Conservation (phyloP, 2,329 filamentous ascomycete genomes). For the Fusarium chaquense region DNA sequence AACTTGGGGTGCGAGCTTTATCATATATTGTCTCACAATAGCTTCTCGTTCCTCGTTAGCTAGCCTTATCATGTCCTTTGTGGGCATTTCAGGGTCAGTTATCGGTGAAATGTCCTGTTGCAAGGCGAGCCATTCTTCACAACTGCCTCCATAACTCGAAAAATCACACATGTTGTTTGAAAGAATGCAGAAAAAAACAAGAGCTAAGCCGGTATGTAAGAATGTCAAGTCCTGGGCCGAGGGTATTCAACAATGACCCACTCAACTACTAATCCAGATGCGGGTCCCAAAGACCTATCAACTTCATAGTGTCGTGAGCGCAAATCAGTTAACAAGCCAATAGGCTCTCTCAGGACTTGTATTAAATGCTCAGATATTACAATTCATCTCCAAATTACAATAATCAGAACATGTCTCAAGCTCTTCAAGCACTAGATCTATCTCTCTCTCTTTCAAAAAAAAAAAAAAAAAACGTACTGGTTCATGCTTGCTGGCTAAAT, state of each 20-base stretch:
- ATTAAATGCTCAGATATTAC: too few species aligned
- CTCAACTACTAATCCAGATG: background rate
- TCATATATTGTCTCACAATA: background rate
- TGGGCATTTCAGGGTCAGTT: background rate
- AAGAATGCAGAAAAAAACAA: rapidly evolving
- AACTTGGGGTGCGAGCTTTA: background rate
- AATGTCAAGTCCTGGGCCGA: background rate
- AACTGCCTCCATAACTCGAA: background rate
- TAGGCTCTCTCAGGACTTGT: background rate
- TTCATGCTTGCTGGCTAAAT: background rate
- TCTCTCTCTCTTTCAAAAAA: too few species aligned
- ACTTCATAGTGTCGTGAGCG: background rate
- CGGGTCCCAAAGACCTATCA: background rate
- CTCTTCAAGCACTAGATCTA: background rate
- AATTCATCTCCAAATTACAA: background rate
- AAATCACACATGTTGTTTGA: background rate
- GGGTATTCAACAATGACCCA: background rate
- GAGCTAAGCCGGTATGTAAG: too few species aligned
- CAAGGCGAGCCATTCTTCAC: conserved; percentile 7
- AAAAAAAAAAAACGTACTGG: background rate
- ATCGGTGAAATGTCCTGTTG: background rate
- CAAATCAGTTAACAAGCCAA: background rate
- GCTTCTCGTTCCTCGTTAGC: conserved; percentile 17
- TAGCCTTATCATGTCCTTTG: background rate
- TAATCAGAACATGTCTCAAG: background rate